These are phyloP conservation scores for Cynara cardunculus DNA, from an alignment of 129 eudicot genomes.

Conservation along the genomic window DNA sequence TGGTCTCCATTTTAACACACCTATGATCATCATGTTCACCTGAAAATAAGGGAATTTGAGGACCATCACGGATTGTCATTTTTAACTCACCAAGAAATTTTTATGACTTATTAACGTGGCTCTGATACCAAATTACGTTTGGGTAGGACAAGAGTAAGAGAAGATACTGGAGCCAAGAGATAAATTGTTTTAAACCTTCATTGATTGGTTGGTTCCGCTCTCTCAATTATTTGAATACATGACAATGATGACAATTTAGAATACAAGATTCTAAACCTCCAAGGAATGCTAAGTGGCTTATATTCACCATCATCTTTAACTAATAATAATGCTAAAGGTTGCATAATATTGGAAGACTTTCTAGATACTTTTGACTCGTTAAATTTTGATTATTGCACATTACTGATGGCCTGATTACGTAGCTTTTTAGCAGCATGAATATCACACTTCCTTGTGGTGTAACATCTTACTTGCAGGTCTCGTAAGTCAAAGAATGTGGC, in stretches of 20 bases:
- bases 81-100: neutral
- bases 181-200: neutral
- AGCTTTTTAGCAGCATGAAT: neutral
- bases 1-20: neutral
- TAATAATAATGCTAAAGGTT: neutral
- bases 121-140: neutral
- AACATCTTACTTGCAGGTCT: constrained; percentile 45
- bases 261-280: neutral
- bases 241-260: neutral
- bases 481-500: constrained; percentile 52
- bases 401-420: neutral
- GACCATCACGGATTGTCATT: neutral
- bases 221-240: too few relatives aligned
- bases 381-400: neutral
- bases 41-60: neutral
- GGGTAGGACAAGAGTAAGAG: neutral
- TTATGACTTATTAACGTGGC: neutral
- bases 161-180: neutral
- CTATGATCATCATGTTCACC: neutral
- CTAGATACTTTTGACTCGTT: neutral
- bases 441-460: neutral
- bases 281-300: neutral
- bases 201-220: neutral
- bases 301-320: neutral
- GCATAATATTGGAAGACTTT: neutral